Evolutionary conservation across 2,329 filamentous ascomycete species (phyloP).

Genomic region (Blastomyces parvus): DNA sequence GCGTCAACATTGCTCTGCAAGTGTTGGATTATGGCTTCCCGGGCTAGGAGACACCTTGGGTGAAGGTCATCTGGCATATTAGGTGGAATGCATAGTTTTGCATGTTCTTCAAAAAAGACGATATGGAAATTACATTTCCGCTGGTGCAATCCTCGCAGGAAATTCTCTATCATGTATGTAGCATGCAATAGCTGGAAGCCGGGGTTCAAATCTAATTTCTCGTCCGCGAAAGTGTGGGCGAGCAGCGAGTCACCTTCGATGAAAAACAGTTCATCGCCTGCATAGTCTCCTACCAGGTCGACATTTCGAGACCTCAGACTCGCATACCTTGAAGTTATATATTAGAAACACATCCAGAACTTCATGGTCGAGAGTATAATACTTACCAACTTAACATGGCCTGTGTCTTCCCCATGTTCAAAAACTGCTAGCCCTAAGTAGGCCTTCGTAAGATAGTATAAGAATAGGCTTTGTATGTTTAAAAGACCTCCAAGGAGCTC

Average conservation of each 20-base stretch:
- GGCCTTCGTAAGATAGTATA: background rate
- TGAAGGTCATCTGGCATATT: slow-evolving; percentile 24
- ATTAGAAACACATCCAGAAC: background rate
- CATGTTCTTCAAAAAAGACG: slow-evolving; percentile 53
- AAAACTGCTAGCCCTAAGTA: background rate
- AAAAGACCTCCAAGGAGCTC: background rate
- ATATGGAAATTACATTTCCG: slow-evolving; percentile 63
- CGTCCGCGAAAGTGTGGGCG: slow-evolving; percentile 52
- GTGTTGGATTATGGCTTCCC: slow-evolving; percentile 57
- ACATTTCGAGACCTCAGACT: slow-evolving; percentile 40
- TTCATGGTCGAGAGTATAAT: background rate
- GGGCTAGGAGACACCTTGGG: slow-evolving; percentile 52
- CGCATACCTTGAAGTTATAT: slow-evolving; percentile 30
- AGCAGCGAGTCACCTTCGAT: slow-evolving; percentile 67
- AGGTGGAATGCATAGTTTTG: slow-evolving; percentile 46
- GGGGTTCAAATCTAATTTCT: slow-evolving; percentile 51
- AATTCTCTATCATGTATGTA: slow-evolving; percentile 57
- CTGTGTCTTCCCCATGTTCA: background rate
- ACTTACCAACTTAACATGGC: background rate
- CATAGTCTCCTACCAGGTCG: slow-evolving; percentile 66
- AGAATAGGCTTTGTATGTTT: background rate
- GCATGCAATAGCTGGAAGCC: slow-evolving; percentile 66
- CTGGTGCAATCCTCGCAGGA: slow-evolving; percentile 51
- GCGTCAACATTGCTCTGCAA: slow-evolving; percentile 39
- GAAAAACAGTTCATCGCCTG: slow-evolving; percentile 61